phyloP scores from a whole-genome alignment of 2,329 filamentous ascomycete species.

The Oidium heveae region DNA sequence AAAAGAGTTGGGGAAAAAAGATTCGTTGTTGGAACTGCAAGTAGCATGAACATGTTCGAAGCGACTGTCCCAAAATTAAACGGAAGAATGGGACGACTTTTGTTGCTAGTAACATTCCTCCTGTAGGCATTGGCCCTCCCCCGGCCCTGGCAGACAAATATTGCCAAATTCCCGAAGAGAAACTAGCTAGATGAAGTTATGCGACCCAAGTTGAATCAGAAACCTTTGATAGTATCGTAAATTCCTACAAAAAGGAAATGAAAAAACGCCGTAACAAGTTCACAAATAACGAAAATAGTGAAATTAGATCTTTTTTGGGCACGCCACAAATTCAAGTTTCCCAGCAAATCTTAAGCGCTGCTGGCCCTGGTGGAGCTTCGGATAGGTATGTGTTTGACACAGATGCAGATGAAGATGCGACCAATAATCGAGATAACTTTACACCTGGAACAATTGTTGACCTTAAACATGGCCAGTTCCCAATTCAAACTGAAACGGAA shows the following conservation, averaged over 20 bases:
- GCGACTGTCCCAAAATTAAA: background rate
- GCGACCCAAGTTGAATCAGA: background rate
- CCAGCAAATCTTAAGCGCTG: background rate
- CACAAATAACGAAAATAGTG: background rate
- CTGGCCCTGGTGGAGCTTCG: background rate
- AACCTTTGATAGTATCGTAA: background rate
- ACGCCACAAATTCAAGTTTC: background rate
- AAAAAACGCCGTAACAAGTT: background rate
- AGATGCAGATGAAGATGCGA: background rate
- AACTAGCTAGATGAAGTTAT: background rate
- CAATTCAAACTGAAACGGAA: background rate
- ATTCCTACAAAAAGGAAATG: background rate
- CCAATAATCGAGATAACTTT: background rate
- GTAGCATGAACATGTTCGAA: background rate
- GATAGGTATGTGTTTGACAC: background rate
- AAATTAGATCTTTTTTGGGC: background rate
- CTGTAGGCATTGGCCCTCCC: background rate
- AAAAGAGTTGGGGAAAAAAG: background rate
- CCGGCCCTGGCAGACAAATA: background rate
- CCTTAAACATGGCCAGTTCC: background rate
- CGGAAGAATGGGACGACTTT: background rate
- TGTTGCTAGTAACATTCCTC: background rate
- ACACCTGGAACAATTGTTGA: background rate
- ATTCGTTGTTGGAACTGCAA: background rate
- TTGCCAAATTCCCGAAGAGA: background rate